phyloP scores from a whole-genome alignment of 1,139 yeast genomes.

The Blastobotrys niveus region DNA sequence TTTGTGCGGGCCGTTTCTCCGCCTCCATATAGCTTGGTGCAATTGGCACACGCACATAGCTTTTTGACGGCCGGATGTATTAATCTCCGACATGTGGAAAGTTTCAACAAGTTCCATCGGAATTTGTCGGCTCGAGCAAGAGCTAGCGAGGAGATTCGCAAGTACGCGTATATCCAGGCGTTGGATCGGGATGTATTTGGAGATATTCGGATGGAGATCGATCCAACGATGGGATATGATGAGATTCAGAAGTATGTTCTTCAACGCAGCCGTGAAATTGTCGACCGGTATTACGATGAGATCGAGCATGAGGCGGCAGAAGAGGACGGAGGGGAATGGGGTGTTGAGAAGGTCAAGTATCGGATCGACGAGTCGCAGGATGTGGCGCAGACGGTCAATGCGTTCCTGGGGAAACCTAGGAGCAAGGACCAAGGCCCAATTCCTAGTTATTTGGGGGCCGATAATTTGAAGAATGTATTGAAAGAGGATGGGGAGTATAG shows the following conservation, averaged over 20 bases:
- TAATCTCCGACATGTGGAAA: neutral
- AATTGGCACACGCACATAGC: slow-evolving; percentile 11
- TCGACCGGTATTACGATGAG: too few species aligned
- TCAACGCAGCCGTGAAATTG: neutral
- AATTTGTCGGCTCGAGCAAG: slow-evolving; percentile 6
- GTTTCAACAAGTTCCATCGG: slow-evolving; percentile 10
- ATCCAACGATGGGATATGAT: slow-evolving; percentile 5
- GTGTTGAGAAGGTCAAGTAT: too few species aligned
- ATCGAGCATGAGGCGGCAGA: too few species aligned
- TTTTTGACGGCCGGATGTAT: slow-evolving; percentile 12
- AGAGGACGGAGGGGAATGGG: too few species aligned
- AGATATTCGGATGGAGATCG: slow-evolving; percentile 6
- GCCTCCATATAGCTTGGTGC: slow-evolving; percentile 5
- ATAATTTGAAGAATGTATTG: too few species aligned
- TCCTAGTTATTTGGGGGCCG: too few species aligned
- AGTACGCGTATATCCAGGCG: slow-evolving; percentile 10
- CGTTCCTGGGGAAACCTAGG: too few species aligned
- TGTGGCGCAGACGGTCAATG: too few species aligned
- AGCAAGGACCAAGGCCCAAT: too few species aligned
- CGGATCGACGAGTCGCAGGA: too few species aligned
- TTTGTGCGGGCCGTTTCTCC: neutral
- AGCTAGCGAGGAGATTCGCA: slow-evolving; percentile 12
- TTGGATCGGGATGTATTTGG: slow-evolving; percentile 8
- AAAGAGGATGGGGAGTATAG: too few species aligned
- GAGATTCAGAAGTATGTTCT: slow-evolving; percentile 8